phyloP scores from a whole-genome alignment of 1,139 yeast genomes.

The Yamadazyma mexicana region DNA sequence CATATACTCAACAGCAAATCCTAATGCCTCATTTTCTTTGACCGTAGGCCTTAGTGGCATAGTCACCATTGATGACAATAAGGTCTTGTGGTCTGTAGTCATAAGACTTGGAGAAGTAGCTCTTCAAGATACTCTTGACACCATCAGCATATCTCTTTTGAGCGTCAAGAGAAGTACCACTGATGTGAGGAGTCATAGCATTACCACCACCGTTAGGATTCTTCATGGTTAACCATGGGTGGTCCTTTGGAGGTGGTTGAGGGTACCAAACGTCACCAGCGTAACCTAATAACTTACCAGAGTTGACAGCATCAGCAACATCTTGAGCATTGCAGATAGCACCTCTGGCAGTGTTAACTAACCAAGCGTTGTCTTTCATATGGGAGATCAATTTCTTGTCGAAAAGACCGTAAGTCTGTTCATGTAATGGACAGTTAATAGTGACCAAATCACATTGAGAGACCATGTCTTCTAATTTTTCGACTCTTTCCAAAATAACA shows the following conservation, averaged over 20 bases:
- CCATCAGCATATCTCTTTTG: constrained; percentile 75
- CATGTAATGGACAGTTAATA: constrained; percentile 77
- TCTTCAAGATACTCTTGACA: constrained; percentile 60
- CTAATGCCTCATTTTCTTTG: constrained; percentile 29
- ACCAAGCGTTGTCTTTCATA: constrained; percentile 76
- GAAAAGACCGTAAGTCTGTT: constrained; percentile 64
- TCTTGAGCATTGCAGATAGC: constrained; percentile 74
- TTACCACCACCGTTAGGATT: constrained; percentile 73
- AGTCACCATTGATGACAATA: constrained; percentile 70
- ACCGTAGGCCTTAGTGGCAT: constrained; percentile 75
- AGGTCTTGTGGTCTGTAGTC: constrained; percentile 76
- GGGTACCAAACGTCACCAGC: constrained; percentile 87
- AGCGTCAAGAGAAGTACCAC: constrained; percentile 81
- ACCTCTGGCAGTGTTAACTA: constrained; percentile 85
- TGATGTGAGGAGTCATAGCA: constrained; percentile 83
- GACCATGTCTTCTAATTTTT: constrained; percentile 65
- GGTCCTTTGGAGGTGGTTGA: constrained; percentile 76
- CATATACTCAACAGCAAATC: no score
- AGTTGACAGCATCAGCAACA: constrained; percentile 69
- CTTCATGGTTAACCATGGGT: constrained; percentile 74
- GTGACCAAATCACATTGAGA: constrained; percentile 72
- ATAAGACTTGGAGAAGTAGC: constrained; percentile 59
- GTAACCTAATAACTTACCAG: constrained; percentile 74
- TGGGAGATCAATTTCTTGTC: constrained; percentile 66
- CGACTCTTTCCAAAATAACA: constrained; percentile 56